phyloP scores from a whole-genome alignment of 306 rosid species.

The Styphnolobium japonicum region DNA sequence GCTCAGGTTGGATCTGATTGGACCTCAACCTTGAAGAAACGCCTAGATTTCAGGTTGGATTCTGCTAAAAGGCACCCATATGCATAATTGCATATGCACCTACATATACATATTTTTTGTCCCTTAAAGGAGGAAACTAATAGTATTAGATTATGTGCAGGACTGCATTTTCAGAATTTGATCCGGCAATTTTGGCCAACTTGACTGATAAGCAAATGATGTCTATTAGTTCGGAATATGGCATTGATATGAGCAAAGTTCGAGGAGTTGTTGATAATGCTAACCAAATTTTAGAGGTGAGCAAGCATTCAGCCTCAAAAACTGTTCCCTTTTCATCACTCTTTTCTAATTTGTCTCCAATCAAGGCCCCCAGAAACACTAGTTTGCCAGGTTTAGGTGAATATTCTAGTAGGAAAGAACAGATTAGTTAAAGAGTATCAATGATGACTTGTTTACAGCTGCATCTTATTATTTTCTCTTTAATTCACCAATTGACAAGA shows the following conservation, averaged over 20 bases:
- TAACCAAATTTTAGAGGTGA: constrained; percentile 78
- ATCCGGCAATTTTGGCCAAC: constrained; percentile 71
- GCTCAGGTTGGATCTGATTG: constrained; percentile 99
- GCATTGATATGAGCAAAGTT: constrained; percentile 83
- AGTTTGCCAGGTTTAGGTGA: constrained; percentile 26
- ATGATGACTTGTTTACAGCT: constrained; percentile 20
- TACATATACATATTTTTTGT: not conserved
- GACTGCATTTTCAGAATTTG: constrained; percentile 84
- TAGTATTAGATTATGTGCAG: constrained; percentile 35
- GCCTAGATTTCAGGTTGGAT: constrained; percentile 71
- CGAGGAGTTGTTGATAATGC: constrained; percentile 95
- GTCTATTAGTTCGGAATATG: constrained; percentile 62
- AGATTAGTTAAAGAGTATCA: constrained; percentile 18
- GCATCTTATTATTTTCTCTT: constrained; percentile 6
- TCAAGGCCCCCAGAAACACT: constrained; percentile 14
- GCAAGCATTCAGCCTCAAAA: not conserved
- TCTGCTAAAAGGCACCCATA: not conserved
- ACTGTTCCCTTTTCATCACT: constrained; percentile 1
- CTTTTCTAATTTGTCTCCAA: constrained; percentile 30
- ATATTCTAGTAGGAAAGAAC: constrained; percentile 33
- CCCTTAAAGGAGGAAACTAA: not conserved
- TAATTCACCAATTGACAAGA: constrained; percentile 28
- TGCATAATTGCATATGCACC: not conserved
- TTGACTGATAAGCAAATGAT: constrained; percentile 86
- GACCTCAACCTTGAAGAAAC: constrained; percentile 94